A percentile compares a stretch with the other conserved stretches of the same genome.
These are phyloP conservation scores for Tilletia walkeri DNA, from an alignment of 1,284 basidiomycete genomes.

Conservation along the genomic window DNA sequence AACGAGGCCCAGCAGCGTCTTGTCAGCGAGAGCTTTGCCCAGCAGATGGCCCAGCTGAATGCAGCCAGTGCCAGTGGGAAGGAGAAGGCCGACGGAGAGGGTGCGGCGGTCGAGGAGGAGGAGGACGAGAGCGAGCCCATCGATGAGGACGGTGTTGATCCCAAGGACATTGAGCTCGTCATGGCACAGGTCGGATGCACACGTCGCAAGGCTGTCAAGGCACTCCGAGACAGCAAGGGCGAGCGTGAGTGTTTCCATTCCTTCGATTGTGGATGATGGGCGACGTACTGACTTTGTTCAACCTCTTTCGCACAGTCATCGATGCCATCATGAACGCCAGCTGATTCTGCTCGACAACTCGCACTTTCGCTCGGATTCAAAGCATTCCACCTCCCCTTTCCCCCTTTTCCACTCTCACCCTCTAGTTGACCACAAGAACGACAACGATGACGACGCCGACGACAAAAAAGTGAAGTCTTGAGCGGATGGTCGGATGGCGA, in stretches of 20 bases:
- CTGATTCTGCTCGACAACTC: background rate
- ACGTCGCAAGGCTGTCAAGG: conserved; percentile 55
- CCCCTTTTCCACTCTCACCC: no score
- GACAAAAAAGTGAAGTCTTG: no score
- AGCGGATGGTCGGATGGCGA: no score
- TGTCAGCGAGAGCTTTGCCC: conserved; percentile 53
- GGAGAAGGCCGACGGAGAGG: conserved; percentile 30
- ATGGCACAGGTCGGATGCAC: conserved; percentile 68
- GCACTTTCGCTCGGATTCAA: no score
- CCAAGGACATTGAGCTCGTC: conserved; percentile 89
- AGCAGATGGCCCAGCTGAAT: conserved; percentile 58
- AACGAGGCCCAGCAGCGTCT: conserved; percentile 66
- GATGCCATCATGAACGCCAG: conserved; percentile 54
- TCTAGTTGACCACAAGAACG: no score
- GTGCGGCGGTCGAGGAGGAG: conserved; percentile 49
- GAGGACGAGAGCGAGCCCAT: conserved; percentile 54
- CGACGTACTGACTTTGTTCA: background rate
- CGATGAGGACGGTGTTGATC: conserved; percentile 65
- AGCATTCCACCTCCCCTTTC: no score
- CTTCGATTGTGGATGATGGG: background rate
- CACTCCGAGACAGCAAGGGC: conserved; percentile 54
- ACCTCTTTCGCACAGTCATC: conserved; percentile 28
- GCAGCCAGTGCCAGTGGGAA: conserved; percentile 67
- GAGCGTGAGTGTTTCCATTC: conserved; percentile 30
- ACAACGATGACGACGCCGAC: no score